Base-by-base conservation (phyloP, 139 green algal species). In the Eudorina sp. region DNA sequence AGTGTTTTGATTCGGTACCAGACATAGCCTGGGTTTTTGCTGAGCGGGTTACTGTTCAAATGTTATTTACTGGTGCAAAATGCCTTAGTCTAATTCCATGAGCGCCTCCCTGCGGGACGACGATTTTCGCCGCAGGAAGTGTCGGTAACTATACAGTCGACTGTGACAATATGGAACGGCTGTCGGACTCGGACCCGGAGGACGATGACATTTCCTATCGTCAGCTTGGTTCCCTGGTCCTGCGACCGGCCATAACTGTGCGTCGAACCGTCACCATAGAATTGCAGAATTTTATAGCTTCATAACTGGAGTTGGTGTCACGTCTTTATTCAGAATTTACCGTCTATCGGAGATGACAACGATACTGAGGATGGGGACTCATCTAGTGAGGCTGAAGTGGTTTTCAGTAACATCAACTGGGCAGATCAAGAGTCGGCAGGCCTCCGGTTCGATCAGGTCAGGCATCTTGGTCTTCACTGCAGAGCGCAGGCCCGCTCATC, bases 351-450 rank as follows among this genome's bases (percentile, higher is more conserved):
- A 6, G 81, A 53, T 29, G 64, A 79, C 11, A 2, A 29, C 3
- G 60, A 76, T 0, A 68, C 81, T 2, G 81, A 87, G 13, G 64
- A 41, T 13, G 81, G 72, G 11, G 31, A 36, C 64, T 87, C 81
- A 6, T 68, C 81, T 4, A 73, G 46, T 14, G 81, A 87, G 4
- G 1, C 81, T 5, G 81, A 78, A 18, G 64, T 87, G n/a, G 43
- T 87, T 0, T 87, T 87, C 45, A 87, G 81, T 46, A 78, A 53
- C n/a, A 87, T 87, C 23, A 79, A 87, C 46, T 87, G 81, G 80
- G 43, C 41, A 3, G 80, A 60, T 2, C 80, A 86, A 27, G 81
- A 86, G 55, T 86, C 80, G 76, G 70, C 58, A 29, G 60, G 31
- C 7, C 19, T 69, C 8, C 4, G 2, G 36, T 53, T 73, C 34